A percentile compares a stretch with the other conserved stretches of the same genome.
phyloP scores from a whole-genome alignment of 345 rosid species.

The Rhodamnia argentea region DNA sequence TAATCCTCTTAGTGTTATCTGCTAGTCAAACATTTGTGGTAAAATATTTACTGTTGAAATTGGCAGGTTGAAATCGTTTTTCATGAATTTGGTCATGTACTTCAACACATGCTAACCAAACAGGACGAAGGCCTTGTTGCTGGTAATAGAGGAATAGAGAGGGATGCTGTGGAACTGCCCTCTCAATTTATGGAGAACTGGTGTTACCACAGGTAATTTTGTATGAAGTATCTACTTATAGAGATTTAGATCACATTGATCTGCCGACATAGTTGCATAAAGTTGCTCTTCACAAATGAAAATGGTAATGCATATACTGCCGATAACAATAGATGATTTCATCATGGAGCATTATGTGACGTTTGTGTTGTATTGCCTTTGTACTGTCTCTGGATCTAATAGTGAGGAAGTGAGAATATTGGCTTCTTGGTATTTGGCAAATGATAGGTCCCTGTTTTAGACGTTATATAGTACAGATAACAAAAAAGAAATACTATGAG shows the following conservation, averaged over 20 bases:
- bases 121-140: slow-evolving; percentile 87
- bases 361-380: not conserved
- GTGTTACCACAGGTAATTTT: slow-evolving; percentile 83
- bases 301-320: not conserved
- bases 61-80: slow-evolving; percentile 86
- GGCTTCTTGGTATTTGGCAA: not conserved
- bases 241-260: not conserved
- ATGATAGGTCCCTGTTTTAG: not conserved
- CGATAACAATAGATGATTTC: not conserved
- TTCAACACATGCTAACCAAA: slow-evolving; percentile 92
- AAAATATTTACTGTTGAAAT: not conserved
- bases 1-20: not conserved
- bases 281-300: not conserved
- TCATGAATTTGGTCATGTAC: slow-evolving; percentile 97
- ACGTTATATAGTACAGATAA: not conserved
- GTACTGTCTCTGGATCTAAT: not conserved
- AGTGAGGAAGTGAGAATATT: not conserved
- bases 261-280: not conserved
- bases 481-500: not conserved
- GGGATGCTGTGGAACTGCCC: slow-evolving; percentile 96
- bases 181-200: slow-evolving; percentile 98
- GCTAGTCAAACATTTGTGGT: not conserved
- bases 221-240: not conserved
- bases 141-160: slow-evolving; percentile 79
- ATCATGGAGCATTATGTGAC: not conserved